Conservation (phyloP, 495 filamentous ascomycete genomes). For the Podospora comata region DNA sequence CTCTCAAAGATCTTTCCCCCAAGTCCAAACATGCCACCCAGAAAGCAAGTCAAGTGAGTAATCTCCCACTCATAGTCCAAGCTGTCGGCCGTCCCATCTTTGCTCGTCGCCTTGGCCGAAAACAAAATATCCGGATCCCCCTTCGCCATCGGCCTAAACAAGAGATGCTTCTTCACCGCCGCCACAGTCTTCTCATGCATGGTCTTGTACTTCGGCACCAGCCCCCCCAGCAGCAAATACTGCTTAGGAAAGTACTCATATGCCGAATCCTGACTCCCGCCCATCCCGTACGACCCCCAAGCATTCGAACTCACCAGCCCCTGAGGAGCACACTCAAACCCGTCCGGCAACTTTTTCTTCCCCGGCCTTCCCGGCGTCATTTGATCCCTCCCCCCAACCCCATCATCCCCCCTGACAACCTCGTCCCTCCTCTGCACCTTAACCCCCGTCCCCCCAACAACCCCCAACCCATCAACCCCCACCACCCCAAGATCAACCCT, state of each 20-base stretch:
- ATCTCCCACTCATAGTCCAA: constrained; percentile 55
- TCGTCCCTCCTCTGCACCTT: background rate
- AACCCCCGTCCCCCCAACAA: background rate
- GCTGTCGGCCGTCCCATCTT: constrained; percentile 38
- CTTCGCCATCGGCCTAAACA: constrained; percentile 82
- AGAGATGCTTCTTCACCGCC: constrained; percentile 67
- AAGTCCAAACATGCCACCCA: constrained; percentile 90
- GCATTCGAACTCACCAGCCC: constrained; percentile 40
- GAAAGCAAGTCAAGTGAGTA: constrained; percentile 82
- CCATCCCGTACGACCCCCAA: constrained; percentile 55
- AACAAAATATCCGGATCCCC: constrained; percentile 75
- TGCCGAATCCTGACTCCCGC: constrained; percentile 81
- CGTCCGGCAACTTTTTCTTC: constrained; percentile 19
- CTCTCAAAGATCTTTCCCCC: constrained; percentile 81
- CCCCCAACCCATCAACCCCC: background rate
- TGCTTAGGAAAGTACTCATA: constrained; percentile 95
- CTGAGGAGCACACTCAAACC: constrained; percentile 55
- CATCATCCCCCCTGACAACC: background rate
- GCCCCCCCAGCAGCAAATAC: constrained; percentile 75
- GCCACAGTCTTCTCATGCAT: constrained; percentile 77
- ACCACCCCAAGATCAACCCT: constrained; percentile 23
- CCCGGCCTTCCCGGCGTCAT: constrained; percentile 14
- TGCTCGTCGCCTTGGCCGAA: constrained; percentile 49
- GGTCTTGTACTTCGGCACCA: constrained; percentile 71
- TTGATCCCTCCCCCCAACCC: background rate